A percentile compares a stretch with the other conserved stretches of the same genome.
Evolutionary conservation across 2,329 filamentous ascomycete genomes (phyloP).

Genomic region (Aureobasidium mangrovei): DNA sequence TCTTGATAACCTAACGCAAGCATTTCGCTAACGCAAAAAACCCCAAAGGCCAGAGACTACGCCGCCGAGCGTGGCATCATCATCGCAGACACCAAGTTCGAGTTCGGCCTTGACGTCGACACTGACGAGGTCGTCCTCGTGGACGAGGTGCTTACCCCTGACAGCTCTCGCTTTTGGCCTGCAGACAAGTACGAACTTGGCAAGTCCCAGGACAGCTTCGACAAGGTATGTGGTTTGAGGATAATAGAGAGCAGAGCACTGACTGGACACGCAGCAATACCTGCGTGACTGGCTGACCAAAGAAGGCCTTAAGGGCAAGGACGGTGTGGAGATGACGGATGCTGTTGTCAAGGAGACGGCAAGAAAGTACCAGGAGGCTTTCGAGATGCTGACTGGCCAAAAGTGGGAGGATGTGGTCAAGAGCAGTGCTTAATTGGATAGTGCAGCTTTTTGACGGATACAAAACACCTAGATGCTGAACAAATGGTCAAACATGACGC

Average conservation of each 20-base stretch:
- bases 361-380: conserved; percentile 68
- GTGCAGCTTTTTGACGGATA: neutral
- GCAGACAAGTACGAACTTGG: conserved; percentile 63
- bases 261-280: conserved; percentile 28
- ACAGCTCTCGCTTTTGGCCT: conserved; percentile 75
- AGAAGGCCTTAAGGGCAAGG: conserved; percentile 65
- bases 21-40: neutral
- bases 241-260: neutral
- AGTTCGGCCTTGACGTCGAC: conserved; percentile 57
- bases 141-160: conserved; percentile 78
- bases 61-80: conserved; percentile 60
- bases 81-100: conserved; percentile 70
- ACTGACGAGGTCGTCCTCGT: conserved; percentile 63
- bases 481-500: neutral
- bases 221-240: conserved; percentile 47
- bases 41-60: conserved; percentile 48
- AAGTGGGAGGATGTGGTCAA: conserved; percentile 30
- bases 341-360: conserved; percentile 62
- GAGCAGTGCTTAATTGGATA: neutral
- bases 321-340: conserved; percentile 61
- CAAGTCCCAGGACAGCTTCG: conserved; percentile 70
- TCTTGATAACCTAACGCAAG: neutral
- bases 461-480: neutral
- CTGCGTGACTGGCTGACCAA: conserved; percentile 72
- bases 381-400: conserved; percentile 56